Percentiles rank a stretch among this genome's conserved stretches.
phyloP scores from a whole-genome alignment of 2,329 filamentous ascomycete species.

The Colletotrichum scovillei region DNA sequence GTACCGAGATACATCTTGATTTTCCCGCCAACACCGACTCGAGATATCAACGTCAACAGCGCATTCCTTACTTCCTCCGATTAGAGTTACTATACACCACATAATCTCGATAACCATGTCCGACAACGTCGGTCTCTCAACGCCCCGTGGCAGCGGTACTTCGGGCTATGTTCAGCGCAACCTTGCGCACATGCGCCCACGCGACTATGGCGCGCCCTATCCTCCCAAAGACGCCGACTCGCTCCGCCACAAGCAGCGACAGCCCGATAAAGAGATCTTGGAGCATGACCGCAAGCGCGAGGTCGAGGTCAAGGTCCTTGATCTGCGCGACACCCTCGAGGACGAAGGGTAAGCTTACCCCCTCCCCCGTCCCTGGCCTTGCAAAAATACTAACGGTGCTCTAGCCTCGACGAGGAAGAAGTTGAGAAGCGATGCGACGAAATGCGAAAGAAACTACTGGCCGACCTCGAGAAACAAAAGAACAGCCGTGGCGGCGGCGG shows the following conservation, averaged over 20 bases:
- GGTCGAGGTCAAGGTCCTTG: slow-evolving; percentile 93
- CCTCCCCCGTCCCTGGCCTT: background rate
- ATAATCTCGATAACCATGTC: slow-evolving; percentile 72
- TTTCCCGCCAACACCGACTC: background rate
- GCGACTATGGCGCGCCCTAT: slow-evolving; percentile 84
- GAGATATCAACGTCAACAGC: background rate
- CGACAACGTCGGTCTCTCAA: slow-evolving; percentile 95
- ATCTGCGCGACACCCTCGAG: slow-evolving; percentile 89
- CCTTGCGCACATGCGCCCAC: slow-evolving; percentile 85
- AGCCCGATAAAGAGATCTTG: slow-evolving; percentile 91
- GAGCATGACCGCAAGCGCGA: slow-evolving; percentile 93
- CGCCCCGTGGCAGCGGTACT: slow-evolving; percentile 93
- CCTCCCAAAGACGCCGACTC: slow-evolving; percentile 73
- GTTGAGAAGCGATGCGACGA: slow-evolving; percentile 75
- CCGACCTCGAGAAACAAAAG: slow-evolving; percentile 52
- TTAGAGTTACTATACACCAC: background rate
- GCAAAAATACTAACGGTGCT: background rate
- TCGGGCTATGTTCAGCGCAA: slow-evolving; percentile 99
- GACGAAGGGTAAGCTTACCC: slow-evolving; percentile 76
- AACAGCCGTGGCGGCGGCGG: slow-evolving; percentile 35
- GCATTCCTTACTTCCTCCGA: background rate
- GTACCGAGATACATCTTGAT: slow-evolving; percentile 24
- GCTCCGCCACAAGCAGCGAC: slow-evolving; percentile 79
- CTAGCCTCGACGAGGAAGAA: slow-evolving; percentile 84
- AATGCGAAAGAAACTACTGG: slow-evolving; percentile 53